Conservation (phyloP, 441 rosid genomes). For the Euphorbia celastroides region DNA sequence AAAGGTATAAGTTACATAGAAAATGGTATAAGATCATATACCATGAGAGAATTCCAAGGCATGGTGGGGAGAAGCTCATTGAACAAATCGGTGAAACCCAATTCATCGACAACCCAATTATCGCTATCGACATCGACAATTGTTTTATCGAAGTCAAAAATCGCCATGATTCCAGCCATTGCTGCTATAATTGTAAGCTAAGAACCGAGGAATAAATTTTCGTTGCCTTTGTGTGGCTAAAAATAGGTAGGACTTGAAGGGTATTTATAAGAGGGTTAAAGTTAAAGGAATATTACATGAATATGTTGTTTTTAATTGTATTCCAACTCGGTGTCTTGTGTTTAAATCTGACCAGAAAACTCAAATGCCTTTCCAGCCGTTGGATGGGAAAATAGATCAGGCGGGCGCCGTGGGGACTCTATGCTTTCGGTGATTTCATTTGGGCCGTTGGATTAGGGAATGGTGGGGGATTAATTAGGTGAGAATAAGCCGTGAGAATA, state of each 20-base stretch:
- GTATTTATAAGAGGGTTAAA: neutral
- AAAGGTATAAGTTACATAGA: too few relatives aligned
- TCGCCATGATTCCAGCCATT: constrained; percentile 38
- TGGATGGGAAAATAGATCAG: neutral
- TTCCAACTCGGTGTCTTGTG: constrained; percentile 1
- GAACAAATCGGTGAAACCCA: constrained; percentile 25
- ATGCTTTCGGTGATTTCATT: neutral
- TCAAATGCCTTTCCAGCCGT: too few relatives aligned
- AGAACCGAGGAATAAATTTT: too few relatives aligned
- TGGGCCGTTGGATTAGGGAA: neutral
- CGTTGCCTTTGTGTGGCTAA: neutral
- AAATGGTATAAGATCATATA: constrained; percentile 12
- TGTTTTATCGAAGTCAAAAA: constrained; percentile 54
- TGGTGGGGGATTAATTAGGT: neutral
- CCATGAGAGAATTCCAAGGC: constrained; percentile 83
- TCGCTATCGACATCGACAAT: neutral
- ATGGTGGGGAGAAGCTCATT: constrained; percentile 67
- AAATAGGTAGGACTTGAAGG: neutral
- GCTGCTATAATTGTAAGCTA: too few relatives aligned
- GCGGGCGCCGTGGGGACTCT: neutral
- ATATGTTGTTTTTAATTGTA: neutral
- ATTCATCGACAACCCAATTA: neutral
- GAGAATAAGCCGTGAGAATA: constrained; percentile 1
- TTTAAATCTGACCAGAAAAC: neutral
- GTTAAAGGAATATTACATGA: constrained; percentile 23